Evolutionary conservation across 202 grass and related monocot species (phyloP).

Genomic region (Schoenoplectus tabernaemontani): DNA sequence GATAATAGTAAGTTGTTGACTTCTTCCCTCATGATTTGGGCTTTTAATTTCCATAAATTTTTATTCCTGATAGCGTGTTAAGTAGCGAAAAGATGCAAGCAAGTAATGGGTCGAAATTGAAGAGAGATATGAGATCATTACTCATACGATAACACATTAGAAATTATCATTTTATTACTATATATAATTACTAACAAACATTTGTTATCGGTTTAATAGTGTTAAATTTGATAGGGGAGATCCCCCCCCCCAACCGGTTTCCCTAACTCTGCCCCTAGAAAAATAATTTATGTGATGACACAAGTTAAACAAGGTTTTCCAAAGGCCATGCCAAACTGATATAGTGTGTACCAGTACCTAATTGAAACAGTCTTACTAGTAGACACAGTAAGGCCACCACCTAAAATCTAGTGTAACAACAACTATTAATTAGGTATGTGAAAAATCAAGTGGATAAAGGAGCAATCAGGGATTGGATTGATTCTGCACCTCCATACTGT

Average conservation of each 20-base stretch:
- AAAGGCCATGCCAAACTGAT: background rate
- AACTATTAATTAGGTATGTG: background rate
- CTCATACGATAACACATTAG: background rate
- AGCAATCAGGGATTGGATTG: background rate
- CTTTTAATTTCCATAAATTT: background rate
- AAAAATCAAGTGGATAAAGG: background rate
- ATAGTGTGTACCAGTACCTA: background rate
- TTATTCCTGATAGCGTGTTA: background rate
- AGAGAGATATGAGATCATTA: too few relatives aligned
- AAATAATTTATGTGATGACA: background rate
- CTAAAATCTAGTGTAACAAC: background rate
- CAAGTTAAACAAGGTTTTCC: slow-evolving; percentile 4
- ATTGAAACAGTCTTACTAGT: background rate
- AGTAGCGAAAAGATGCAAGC: background rate
- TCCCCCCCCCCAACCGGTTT: too few relatives aligned
- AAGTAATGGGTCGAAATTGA: too few relatives aligned
- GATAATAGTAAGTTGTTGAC: slow-evolving; percentile 22
- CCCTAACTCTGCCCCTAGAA: background rate
- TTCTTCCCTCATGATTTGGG: background rate
- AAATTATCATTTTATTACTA: background rate
- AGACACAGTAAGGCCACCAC: background rate
- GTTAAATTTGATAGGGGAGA: background rate
- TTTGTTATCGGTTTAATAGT: background rate
- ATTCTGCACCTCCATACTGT: background rate
- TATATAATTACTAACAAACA: background rate